A percentile compares a stretch with the other conserved stretches of the same genome.
Evolutionary conservation across 257 asterid species (phyloP).

Genomic region (Lycium ferocissimum): DNA sequence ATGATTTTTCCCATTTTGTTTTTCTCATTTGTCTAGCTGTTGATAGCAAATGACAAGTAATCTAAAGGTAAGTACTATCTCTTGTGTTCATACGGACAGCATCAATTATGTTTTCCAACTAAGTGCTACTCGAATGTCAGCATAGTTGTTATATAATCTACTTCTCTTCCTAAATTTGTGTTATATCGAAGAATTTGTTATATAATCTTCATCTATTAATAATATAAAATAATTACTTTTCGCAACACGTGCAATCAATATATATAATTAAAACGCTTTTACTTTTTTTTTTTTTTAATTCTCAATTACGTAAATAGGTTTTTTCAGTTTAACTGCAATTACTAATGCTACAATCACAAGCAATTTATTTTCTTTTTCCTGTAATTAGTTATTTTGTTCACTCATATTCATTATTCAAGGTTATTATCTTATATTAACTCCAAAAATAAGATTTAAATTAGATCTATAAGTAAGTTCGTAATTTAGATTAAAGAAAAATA

Average conservation of each 20-base stretch:
- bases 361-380: no score
- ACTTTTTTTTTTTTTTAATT: no score
- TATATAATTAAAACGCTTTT: neutral
- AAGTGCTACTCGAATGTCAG: neutral
- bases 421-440: no score
- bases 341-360: neutral
- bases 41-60: slow-evolving; percentile 14
- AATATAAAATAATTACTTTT: no score
- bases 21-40: neutral
- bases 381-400: neutral
- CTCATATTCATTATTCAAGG: neutral
- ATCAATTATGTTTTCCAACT: no score
- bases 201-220: no score
- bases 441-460: no score
- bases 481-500: no score
- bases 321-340: neutral
- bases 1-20: neutral
- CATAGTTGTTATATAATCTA: neutral
- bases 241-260: neutral
- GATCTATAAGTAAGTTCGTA: no score
- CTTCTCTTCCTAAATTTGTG: no score
- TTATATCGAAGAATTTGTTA: no score
- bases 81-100: neutral
- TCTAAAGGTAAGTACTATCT: neutral
- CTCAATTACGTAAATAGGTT: no score